Conservation (phyloP, 768 basidiomycete genomes). For the Cystobasidiopsis lactophilus region DNA sequence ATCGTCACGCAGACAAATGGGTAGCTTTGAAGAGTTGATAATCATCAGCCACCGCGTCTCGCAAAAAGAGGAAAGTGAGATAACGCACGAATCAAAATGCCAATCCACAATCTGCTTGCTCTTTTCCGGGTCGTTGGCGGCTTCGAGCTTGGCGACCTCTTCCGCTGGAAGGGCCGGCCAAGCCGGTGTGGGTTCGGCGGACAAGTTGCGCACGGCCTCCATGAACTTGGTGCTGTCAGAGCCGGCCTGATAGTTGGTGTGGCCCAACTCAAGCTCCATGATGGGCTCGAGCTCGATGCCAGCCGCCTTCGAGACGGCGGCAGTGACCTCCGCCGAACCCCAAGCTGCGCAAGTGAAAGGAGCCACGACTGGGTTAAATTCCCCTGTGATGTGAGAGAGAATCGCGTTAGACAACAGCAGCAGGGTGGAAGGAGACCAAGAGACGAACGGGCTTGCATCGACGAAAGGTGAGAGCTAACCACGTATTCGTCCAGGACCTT, state of each 20-base stretch:
- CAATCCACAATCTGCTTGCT: neutral
- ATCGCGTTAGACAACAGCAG: too few relatives aligned
- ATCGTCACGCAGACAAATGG: constrained; percentile 11
- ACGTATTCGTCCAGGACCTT: constrained; percentile 4
- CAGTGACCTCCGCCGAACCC: constrained; percentile 6
- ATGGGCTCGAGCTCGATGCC: constrained; percentile 12
- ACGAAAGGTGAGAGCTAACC: neutral
- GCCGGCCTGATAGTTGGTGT: constrained; percentile 5
- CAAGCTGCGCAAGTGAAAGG: constrained; percentile 5
- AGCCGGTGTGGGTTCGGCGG: too few relatives aligned
- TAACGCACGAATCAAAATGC: neutral
- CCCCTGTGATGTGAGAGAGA: neutral
- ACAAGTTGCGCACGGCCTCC: too few relatives aligned
- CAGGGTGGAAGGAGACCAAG: neutral
- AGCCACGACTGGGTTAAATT: neutral
- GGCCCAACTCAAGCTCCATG: constrained; percentile 6
- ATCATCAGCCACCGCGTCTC: neutral
- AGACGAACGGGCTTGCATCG: neutral
- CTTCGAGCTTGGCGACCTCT: neutral
- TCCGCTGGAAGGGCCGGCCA: too few relatives aligned
- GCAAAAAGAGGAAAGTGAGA: neutral
- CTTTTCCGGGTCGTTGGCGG: neutral
- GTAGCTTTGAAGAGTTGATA: too few relatives aligned
- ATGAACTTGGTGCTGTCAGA: neutral
- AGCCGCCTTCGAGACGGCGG: constrained; percentile 6